Evolutionary conservation across 345 rosid species (phyloP).

Genomic region (Streptanthus diversifolius): DNA sequence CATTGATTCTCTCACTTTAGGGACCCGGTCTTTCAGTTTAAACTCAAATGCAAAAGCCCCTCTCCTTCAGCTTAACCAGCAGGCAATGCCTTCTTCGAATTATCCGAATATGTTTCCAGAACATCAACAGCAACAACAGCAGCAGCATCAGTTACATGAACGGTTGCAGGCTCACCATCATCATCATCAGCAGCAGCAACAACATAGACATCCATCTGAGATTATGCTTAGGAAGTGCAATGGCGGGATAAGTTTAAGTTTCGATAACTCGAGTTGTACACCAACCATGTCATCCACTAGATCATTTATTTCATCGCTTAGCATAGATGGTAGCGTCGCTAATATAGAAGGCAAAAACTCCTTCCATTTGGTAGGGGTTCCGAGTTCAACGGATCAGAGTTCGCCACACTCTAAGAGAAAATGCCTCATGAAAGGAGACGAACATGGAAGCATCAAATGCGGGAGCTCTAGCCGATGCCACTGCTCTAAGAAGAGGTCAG

Average conservation of each 20-base stretch:
- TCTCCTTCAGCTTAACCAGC: constrained; percentile 46
- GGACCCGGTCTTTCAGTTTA: constrained; percentile 46
- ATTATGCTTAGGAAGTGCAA: constrained; percentile 58
- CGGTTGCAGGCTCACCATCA: constrained; percentile 50
- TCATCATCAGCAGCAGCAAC: constrained; percentile 47
- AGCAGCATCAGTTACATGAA: constrained; percentile 48
- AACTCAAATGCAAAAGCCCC: constrained; percentile 54
- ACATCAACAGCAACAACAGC: constrained; percentile 48
- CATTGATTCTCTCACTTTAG: constrained; percentile 50
- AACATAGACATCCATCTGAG: constrained; percentile 73
- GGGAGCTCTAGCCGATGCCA: constrained; percentile 55
- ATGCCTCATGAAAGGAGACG: constrained; percentile 52
- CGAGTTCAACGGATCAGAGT: constrained; percentile 45
- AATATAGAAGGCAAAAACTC: constrained; percentile 42
- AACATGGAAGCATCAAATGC: constrained; percentile 55
- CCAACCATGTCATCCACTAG: constrained; percentile 64
- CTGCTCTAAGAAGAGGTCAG: constrained; percentile 70
- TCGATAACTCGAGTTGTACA: constrained; percentile 49
- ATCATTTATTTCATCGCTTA: constrained; percentile 62
- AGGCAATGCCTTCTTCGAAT: constrained; percentile 36
- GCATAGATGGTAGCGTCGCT: constrained; percentile 56
- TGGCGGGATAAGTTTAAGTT: constrained; percentile 53
- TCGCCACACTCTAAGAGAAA: constrained; percentile 50
- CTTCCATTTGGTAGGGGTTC: constrained; percentile 53
- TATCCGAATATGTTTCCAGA: constrained; percentile 45